These are phyloP conservation scores for Lodderomyces beijingensis DNA, from an alignment of 1,139 yeast genomes.

Conservation along the genomic window DNA sequence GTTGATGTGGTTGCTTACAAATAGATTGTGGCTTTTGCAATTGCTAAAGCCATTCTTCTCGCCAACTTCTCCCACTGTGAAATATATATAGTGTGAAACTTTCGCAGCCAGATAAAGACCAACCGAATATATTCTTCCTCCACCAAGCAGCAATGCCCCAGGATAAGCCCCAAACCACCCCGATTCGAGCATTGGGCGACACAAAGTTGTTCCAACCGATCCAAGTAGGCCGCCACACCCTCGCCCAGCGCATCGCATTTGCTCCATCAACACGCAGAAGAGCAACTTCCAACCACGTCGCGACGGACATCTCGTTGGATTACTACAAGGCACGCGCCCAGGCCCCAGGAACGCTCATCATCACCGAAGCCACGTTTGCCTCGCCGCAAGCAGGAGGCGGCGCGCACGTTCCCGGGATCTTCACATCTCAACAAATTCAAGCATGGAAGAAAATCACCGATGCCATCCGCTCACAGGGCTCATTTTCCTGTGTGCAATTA, in stretches of 20 bases:
- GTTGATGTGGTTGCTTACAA: no score
- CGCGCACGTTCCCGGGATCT: slow-evolving; percentile 51
- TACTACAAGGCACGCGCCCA: slow-evolving; percentile 53
- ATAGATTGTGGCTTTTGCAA: no score
- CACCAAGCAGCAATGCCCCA: neutral
- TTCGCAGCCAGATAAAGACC: no score
- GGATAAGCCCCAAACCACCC: neutral
- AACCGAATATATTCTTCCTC: no score
- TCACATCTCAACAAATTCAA: slow-evolving; percentile 39
- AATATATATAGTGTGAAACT: no score
- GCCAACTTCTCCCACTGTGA: no score
- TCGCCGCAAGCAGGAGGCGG: slow-evolving; percentile 31
- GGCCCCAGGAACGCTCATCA: slow-evolving; percentile 52
- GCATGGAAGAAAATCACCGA: slow-evolving; percentile 51
- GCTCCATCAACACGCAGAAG: slow-evolving; percentile 57
- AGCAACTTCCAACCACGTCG: slow-evolving; percentile 35
- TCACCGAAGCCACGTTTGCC: slow-evolving; percentile 33
- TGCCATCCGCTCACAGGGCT: slow-evolving; percentile 49
- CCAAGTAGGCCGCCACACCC: slow-evolving; percentile 36
- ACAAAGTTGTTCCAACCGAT: slow-evolving; percentile 46
- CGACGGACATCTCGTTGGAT: slow-evolving; percentile 43
- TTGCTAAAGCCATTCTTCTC: no score
- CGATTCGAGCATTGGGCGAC: slow-evolving; percentile 14
- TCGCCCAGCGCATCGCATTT: slow-evolving; percentile 41
- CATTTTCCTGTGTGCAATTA: slow-evolving; percentile 51